phyloP scores from a whole-genome alignment of 2,329 filamentous ascomycete species.

The Verticillium alfalfae region DNA sequence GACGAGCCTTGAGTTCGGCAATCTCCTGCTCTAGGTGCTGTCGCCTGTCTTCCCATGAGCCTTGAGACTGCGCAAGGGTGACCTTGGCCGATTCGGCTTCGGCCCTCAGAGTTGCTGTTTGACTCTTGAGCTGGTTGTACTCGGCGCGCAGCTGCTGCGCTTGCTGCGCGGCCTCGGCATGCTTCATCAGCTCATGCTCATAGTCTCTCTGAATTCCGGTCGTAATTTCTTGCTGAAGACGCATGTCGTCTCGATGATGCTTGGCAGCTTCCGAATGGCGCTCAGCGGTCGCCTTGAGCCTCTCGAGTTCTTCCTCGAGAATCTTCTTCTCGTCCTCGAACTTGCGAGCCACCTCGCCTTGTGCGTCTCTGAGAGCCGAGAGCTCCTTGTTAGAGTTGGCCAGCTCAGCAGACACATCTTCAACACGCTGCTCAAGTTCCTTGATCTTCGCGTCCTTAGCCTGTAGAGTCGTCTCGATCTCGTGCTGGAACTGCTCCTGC shows the following conservation, averaged over 20 bases:
- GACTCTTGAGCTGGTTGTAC: conserved; percentile 74
- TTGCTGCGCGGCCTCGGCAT: conserved; percentile 87
- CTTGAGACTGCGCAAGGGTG: conserved; percentile 71
- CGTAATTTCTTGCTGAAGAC: conserved; percentile 89
- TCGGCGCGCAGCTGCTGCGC: conserved; percentile 75
- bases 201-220: conserved; percentile 92
- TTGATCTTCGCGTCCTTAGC: conserved; percentile 76
- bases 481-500: conserved; percentile 81
- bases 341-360: conserved; percentile 65
- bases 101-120: conserved; percentile 67
- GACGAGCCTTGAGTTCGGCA: conserved; percentile 67
- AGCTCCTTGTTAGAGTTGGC: conserved; percentile 77
- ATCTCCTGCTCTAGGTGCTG: conserved; percentile 81
- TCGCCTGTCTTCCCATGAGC: conserved; percentile 80
- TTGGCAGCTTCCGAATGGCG: conserved; percentile 73
- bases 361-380: conserved; percentile 70
- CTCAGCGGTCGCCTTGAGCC: conserved; percentile 79
- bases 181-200: conserved; percentile 88
- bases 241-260: conserved; percentile 85
- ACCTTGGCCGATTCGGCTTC: conserved; percentile 84
- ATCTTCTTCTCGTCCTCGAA: conserved; percentile 78
- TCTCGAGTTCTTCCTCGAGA: conserved; percentile 71
- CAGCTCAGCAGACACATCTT: conserved; percentile 79
- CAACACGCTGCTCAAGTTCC: conserved; percentile 76
- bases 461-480: conserved; percentile 69